Base-by-base conservation (phyloP, 805 yeast species). In the Metschnikowia koreensis region DNA sequence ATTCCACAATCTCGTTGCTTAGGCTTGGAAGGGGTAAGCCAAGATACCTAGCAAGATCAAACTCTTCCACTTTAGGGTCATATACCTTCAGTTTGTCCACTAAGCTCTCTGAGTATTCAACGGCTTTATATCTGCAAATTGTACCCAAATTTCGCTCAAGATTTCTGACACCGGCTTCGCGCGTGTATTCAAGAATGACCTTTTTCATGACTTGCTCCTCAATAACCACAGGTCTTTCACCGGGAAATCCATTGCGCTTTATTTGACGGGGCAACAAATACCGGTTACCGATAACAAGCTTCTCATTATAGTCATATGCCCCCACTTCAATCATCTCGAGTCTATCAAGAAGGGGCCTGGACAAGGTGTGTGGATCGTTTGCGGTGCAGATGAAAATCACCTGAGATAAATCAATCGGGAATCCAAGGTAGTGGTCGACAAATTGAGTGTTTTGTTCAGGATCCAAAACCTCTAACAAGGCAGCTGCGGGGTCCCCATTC, bases 401-500 rank as follows among this genome's bases (percentile, higher is more conserved):
- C 59, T 87, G 88, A 6, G 96, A 87, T 57, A 90, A 70, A 64
- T 90, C 96, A 17, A 90, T 76, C 0, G 96, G 96, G 69, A 90
- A 86, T 6, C 94, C 94, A 48, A 90, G 68, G 65, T 87, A 90
- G 65, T 89, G 96, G 68, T 90, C 97, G 38, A 80, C 81, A 68
- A 89, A 90, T 33, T 81, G 74, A 36, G 73, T 68, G 67, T 90
- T 90, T 64, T 90, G 97, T 65, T 90, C 97, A 0, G 97, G 97
- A 62, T 90, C 97, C 54, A 90, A 75, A 0, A 90, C 92, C 66
- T 90, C 97, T 53, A 90, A 75, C 60, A 90, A 74, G 0, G 96
- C 97, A 36, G 96, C 96, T 15, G 91, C 86, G 1, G 97, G 96
- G 61, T 90, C 96, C 9, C 97, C 97, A 60, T 84, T 84, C 38